Conservation (phyloP, 116 monocot genomes). For the Cymodocea nodosa region DNA sequence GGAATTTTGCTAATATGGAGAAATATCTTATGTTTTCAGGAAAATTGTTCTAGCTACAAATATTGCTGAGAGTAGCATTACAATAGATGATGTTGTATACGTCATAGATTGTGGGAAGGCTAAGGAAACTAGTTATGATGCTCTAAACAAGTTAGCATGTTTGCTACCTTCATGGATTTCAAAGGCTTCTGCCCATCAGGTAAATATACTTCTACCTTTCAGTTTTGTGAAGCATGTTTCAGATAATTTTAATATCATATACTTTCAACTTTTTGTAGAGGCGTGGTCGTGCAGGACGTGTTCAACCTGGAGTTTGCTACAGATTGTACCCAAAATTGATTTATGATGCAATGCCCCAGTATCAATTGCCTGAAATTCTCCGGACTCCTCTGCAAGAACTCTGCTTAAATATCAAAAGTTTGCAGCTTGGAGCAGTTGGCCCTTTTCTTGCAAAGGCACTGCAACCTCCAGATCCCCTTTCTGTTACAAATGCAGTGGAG, state of each 20-base stretch:
- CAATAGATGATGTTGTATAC: constrained; percentile 91
- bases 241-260: not conserved
- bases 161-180: constrained; percentile 95
- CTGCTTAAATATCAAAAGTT: constrained; percentile 82
- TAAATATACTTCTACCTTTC: constrained; percentile 9
- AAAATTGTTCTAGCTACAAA: constrained; percentile 97
- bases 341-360: constrained; percentile 78
- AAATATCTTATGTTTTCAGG: constrained; percentile 21
- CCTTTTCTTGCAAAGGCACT: constrained; percentile 75
- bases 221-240: not conserved
- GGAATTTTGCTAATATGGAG: no score
- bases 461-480: constrained; percentile 86
- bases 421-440: constrained; percentile 73
- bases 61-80: constrained; percentile 96
- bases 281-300: constrained; percentile 90
- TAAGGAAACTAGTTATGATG: constrained; percentile 97
- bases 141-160: constrained; percentile 87
- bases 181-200: constrained; percentile 96
- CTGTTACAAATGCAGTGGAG: constrained; percentile 86
- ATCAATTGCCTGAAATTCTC: constrained; percentile 95
- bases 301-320: constrained; percentile 85
- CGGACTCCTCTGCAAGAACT: constrained; percentile 91
- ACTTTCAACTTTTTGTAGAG: constrained; percentile 31
- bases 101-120: constrained; percentile 98
- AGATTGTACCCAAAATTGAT: constrained; percentile 86